Base-by-base conservation (phyloP, 2,329 filamentous ascomycete genomes). In the Ophiostoma triangulosporum region DNA sequence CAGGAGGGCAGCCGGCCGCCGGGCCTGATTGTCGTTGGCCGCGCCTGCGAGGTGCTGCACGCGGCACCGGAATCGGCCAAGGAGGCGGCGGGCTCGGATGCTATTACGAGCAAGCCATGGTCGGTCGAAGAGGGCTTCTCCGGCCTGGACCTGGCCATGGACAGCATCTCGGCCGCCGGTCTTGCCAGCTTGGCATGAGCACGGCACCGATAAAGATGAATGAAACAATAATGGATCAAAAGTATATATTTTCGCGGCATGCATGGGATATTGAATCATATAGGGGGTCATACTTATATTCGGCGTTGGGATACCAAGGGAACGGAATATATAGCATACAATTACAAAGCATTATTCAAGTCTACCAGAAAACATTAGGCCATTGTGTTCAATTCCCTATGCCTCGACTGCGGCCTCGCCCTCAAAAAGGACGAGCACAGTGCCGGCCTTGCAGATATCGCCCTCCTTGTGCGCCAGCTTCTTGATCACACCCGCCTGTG, bases 1-100 rank as follows among this genome's bases (percentile, higher is more conserved):
- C 81, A 86, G 50, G 88, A 94, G 63, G 93, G 93, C 0, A 93
- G 86, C 60, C 74, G 91, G 33, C 93, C 93, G 14, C 93, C 93
- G 0, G 93, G 93, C 0, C 66, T 98, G 56, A 69, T 98, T 29
- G 88, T 97, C 0, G 83, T 95, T 0, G 93, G 93, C 0, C 73
- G 76, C 46, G 86, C 88, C 3, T 98, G 93, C 61, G 84, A 88
- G 62, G 87, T 88, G 5, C 67, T 97, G 55, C 76, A 83, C 58
- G 70, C 73, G 22, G 11, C 29, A 3, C 38, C 38, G 5, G 31
- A 32, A 12, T 27, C 38, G 5, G 35, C 43, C 33, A 27, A 15
- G 22, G 31, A n/a, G 3, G 50, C 22, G 1, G 29, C 54, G 1
- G 27, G n/a, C 11, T 22, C 9, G 3, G 43, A 17, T 3, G 12